Evolutionary conservation across 768 basidiomycete genomes (phyloP).

Genomic region (Daedalea quercina): DNA sequence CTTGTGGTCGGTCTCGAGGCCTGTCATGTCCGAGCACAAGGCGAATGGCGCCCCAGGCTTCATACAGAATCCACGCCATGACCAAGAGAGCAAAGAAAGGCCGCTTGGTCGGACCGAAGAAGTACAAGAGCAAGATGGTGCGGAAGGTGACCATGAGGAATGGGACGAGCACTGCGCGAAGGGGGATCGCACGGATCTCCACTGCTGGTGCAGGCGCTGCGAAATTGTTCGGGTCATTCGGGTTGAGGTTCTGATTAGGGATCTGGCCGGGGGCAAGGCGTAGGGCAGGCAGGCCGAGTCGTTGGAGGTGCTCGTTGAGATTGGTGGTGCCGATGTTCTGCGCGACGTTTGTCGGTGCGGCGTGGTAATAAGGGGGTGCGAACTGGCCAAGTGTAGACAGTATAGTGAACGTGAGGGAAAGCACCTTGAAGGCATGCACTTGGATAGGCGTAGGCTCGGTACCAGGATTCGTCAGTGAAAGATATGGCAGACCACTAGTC

Average conservation of each 20-base stretch:
- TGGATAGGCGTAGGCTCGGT: slow-evolving; percentile 52
- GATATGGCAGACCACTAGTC: slow-evolving; percentile 44
- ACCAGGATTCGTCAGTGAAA: slow-evolving; percentile 40
- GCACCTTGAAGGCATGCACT: slow-evolving; percentile 55
- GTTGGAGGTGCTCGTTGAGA: slow-evolving; percentile 55
- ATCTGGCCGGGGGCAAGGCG: slow-evolving; percentile 27
- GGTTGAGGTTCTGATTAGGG: slow-evolving; percentile 25
- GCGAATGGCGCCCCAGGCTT: slow-evolving; percentile 67
- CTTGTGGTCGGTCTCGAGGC: slow-evolving; percentile 25
- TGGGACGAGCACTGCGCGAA: slow-evolving; percentile 64
- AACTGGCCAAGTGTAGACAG: slow-evolving; percentile 24
- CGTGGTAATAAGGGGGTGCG: neutral
- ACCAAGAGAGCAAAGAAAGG: slow-evolving; percentile 64
- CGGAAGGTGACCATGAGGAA: slow-evolving; percentile 63
- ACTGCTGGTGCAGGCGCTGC: slow-evolving; percentile 14
- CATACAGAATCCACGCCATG: slow-evolving; percentile 65
- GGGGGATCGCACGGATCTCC: slow-evolving; percentile 50
- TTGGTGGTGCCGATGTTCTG: slow-evolving; percentile 25
- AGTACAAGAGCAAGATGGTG: slow-evolving; percentile 63
- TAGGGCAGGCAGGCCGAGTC: slow-evolving; percentile 53
- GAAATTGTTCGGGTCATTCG: slow-evolving; percentile 23
- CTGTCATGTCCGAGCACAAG: slow-evolving; percentile 33
- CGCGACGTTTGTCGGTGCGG: slow-evolving; percentile 1
- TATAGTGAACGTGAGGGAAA: slow-evolving; percentile 51
- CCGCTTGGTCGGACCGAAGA: slow-evolving; percentile 69